Evolutionary conservation across 257 asterid species (phyloP), one percentile per base, ranked within the genome.

Genomic region (Solanum rostratum): DNA sequence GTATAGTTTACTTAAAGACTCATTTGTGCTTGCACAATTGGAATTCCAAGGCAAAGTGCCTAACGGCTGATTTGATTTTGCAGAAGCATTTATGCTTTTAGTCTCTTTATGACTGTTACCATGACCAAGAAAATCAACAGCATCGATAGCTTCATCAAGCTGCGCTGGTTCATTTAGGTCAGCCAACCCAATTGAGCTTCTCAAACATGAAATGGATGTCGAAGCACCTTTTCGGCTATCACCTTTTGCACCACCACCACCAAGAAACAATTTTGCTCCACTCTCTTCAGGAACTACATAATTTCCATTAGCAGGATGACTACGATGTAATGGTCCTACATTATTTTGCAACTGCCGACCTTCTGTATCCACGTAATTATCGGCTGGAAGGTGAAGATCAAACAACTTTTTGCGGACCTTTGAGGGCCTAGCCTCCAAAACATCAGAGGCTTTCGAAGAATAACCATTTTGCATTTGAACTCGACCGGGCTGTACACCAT

Each of bases 301-400:
- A 68, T 74, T 76, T 80, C 91, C 90, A 68, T 87, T 88, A 81
- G 87, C 89, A 41, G 83, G 88, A 84, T 84, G 84, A 84, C 88
- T 89, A 45, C 88, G 86, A 33, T 78, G 66, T 27, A 76, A 83
- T 50, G 90, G 82, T 79, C 60, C 82, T 86, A 84, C 88, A 81
- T 69, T 18, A 53, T 89, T 90, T 30, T 24, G 89, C 8, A 84
- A 88, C 53, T 81, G 86, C 82, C 89, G 92, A 54, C 70, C 92
- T 62, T 93, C 98, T 19, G 91, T 84, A 88, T 93, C 97, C 29
- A 92, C 55, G 80, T 92, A 93, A 63, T 93, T 97, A 86, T 96
- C 95, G 11, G 98, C 97, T 29, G 99, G 98, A 66, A 93, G 95
- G 85, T 93, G 95, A 90, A 96, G 99, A 91, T 93, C 97, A 62